phyloP scores from a whole-genome alignment of 2,329 filamentous ascomycete genomes.

The Fusarium acutatum region DNA sequence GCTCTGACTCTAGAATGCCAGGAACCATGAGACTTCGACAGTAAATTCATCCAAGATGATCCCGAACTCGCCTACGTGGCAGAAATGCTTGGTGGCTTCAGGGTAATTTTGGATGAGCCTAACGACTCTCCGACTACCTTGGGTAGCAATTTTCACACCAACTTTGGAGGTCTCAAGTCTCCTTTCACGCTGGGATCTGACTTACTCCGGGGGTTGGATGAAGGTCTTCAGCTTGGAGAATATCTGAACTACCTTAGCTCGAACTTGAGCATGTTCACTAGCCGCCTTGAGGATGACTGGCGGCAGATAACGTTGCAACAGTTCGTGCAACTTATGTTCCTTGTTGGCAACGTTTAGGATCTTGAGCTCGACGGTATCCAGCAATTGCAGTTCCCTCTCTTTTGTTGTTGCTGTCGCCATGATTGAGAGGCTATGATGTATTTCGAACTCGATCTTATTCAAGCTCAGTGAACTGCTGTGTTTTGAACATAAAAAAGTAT shows the following conservation, averaged over 20 bases:
- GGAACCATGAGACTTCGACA: background rate
- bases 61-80: background rate
- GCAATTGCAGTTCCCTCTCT: slow-evolving; percentile 80
- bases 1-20: background rate
- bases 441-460: background rate
- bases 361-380: slow-evolving; percentile 85
- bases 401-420: slow-evolving; percentile 58
- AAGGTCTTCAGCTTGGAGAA: slow-evolving; percentile 63
- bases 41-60: background rate
- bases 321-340: slow-evolving; percentile 80
- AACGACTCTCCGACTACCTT: background rate
- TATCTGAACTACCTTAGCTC: slow-evolving; percentile 72
- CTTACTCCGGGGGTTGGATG: slow-evolving; percentile 57
- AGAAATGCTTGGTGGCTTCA: background rate
- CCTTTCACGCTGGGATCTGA: background rate
- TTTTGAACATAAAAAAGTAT: background rate
- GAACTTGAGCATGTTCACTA: slow-evolving; percentile 81
- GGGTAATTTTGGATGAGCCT: background rate
- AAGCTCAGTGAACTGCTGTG: background rate
- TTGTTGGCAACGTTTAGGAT: slow-evolving; percentile 82
- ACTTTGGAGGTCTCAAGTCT: too few species aligned
- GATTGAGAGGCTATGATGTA: background rate
- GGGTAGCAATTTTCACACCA: background rate
- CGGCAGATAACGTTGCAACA: slow-evolving; percentile 81
- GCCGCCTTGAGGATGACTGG: slow-evolving; percentile 86